phyloP scores from a whole-genome alignment of 805 yeast genomes.

The Hanseniaspora vineae region DNA sequence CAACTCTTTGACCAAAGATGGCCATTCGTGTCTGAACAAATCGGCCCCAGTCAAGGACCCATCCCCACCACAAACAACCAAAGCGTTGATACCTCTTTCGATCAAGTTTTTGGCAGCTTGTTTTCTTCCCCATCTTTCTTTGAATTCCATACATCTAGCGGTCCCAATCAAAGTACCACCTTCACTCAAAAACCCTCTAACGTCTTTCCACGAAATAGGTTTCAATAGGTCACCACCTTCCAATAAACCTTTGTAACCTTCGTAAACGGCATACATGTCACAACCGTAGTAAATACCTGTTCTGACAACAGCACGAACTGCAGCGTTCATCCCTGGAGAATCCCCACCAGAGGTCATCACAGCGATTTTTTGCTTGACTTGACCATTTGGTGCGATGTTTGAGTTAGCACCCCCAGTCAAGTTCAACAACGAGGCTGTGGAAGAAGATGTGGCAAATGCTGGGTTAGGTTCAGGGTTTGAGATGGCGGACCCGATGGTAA shows the following conservation, averaged over 20 bases:
- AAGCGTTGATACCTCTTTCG: conserved; percentile 80
- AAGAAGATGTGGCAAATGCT: background rate
- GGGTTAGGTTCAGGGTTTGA: conserved; percentile 1
- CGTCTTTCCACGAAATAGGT: conserved; percentile 86
- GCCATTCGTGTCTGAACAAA: conserved; percentile 90
- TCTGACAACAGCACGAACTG: conserved; percentile 89
- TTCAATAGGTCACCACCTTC: conserved; percentile 69
- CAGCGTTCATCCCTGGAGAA: conserved; percentile 97
- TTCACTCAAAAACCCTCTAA: conserved; percentile 79
- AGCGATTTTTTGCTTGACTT: conserved; percentile 48
- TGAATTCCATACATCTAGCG: conserved; percentile 80
- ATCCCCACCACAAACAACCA: conserved; percentile 96
- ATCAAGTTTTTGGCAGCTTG: conserved; percentile 77
- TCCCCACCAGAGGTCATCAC: conserved; percentile 99
- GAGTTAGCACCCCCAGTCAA: background rate
- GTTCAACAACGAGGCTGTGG: background rate
- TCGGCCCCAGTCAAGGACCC: conserved; percentile 98
- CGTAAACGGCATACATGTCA: conserved; percentile 82
- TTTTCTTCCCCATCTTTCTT: conserved; percentile 75
- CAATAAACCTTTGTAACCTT: conserved; percentile 91
- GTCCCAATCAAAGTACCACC: conserved; percentile 98
- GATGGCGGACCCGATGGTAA: background rate
- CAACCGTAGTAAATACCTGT: conserved; percentile 81
- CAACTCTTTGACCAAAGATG: conserved; percentile 67
- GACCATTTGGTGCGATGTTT: background rate